phyloP scores from a whole-genome alignment of 2,329 filamentous ascomycete species.

The Colletotrichum brevisporum region DNA sequence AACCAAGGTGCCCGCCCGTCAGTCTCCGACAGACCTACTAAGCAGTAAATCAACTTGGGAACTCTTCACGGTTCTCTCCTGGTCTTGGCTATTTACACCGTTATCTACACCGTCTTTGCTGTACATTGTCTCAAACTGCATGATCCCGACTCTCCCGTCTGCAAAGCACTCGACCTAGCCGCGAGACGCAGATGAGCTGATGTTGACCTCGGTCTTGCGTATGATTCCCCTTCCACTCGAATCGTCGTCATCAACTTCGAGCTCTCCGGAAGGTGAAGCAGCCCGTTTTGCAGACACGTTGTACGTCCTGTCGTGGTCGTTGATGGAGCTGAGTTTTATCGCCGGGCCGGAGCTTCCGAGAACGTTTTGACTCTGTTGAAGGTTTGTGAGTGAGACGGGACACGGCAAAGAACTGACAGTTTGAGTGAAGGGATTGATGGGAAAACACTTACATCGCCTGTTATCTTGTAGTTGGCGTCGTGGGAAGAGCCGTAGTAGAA shows the following conservation, averaged over 20 bases:
- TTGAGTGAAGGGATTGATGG: background rate
- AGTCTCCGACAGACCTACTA: too few relatives aligned
- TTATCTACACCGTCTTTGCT: too few relatives aligned
- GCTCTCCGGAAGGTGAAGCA: background rate
- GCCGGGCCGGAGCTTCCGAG: constrained; percentile 28
- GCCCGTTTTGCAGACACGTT: constrained; percentile 7
- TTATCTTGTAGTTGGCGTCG: constrained; percentile 8
- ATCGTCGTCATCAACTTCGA: constrained; percentile 25
- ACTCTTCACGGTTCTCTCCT: too few relatives aligned
- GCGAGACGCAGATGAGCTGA: constrained; percentile 15
- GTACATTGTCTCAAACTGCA: too few relatives aligned
- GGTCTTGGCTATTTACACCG: too few relatives aligned
- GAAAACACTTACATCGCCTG: constrained; percentile 11
- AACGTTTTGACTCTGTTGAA: constrained; percentile 2
- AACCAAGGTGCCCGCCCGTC: too few relatives aligned
- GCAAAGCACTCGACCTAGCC: background rate
- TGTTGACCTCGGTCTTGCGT: constrained; percentile 4
- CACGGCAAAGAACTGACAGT: too few relatives aligned
- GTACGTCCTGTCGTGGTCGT: constrained; percentile 13
- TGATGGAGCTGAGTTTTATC: constrained; percentile 30
- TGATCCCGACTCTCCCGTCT: background rate
- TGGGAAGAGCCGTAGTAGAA: constrained; percentile 23
- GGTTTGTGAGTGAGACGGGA: background rate
- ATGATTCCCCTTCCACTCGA: constrained; percentile 30
- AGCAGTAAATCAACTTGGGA: too few relatives aligned